Evolutionary conservation across 2,329 filamentous ascomycete genomes (phyloP), one percentile per base, ranked within the genome.

Genomic region (Neoascochyta sp.): DNA sequence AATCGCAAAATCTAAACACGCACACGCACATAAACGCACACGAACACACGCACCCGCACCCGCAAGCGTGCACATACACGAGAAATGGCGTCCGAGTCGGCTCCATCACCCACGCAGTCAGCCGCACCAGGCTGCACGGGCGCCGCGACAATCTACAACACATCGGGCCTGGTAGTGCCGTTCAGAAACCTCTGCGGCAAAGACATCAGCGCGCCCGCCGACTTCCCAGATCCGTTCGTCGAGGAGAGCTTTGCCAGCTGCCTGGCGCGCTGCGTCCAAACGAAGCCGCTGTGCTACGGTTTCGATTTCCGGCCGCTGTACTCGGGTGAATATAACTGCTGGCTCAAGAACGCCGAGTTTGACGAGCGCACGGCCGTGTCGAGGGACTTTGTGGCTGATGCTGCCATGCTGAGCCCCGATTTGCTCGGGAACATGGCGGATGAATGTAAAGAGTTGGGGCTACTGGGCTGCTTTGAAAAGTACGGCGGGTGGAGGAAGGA

Each of bases 141-240:
- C 14, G 23, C 23, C 3, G 26, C 29, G 11, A 25, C 29, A 1
- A 32, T 18, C 17, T 32, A 32, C 23, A 26, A 26, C 14, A 12
- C 20, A 18, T 16, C 13, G 17, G 21, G 24, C 4, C 27, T 34
- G 3, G 19, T 30, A 4, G 24, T 41, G 3, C 22, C 29, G 3
- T 41, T 41, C 16, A 20, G 38, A 9, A 41, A 41, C 8, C 38
- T 41, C 16, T 41, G 38, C 18, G 38, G 30, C 7, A 38, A 23
- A 25, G 38, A 41, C 24, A 41, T 38, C 3, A 16, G 22, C n/a
- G 38, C 38, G 15, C 4, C 9, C n/a, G 30, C 34, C 11, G 38
- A 41, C 27, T 41, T 29, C 24, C 12, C 20, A 5, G 23, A 27
- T 13, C 28, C 33, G 5, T 32, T 29, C 10, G 20, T 27, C 22